Conservation (phyloP, 1,139 yeast species). For the Yamadazyma kanchanaburiensis region DNA sequence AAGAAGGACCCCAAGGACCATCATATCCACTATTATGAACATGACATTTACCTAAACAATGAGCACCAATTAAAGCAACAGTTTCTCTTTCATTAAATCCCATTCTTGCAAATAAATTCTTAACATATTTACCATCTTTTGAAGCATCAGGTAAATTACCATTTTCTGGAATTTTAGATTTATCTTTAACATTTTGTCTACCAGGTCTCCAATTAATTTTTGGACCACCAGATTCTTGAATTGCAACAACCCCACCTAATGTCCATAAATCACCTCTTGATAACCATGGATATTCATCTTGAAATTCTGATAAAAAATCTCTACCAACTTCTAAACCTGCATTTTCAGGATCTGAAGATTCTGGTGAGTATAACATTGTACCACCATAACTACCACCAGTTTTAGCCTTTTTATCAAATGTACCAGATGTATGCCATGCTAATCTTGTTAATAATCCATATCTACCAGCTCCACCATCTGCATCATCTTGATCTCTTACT, state of each 20-base stretch:
- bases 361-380: slow-evolving; percentile 71
- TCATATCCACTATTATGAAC: slow-evolving; percentile 66
- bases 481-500: slow-evolving; percentile 72
- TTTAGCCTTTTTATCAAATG: slow-evolving; percentile 54
- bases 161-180: slow-evolving; percentile 50
- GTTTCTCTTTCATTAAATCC: slow-evolving; percentile 81
- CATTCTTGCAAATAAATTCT: slow-evolving; percentile 63
- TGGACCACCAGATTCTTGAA: slow-evolving; percentile 88
- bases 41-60: slow-evolving; percentile 80
- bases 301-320: slow-evolving; percentile 61
- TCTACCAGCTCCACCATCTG: slow-evolving; percentile 68
- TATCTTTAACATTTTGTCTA: slow-evolving; percentile 33
- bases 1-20: slow-evolving; percentile 95
- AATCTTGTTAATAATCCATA: slow-evolving; percentile 62
- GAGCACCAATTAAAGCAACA: slow-evolving; percentile 87
- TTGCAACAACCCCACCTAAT: slow-evolving; percentile 78
- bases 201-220: slow-evolving; percentile 87
- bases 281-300: slow-evolving; percentile 66
- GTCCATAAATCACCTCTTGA: slow-evolving; percentile 89
- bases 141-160: slow-evolving; percentile 83
- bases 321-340: slow-evolving; percentile 68
- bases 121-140: slow-evolving; percentile 65
- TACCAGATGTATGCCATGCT: slow-evolving; percentile 78
- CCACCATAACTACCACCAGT: slow-evolving; percentile 84
- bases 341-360: slow-evolving; percentile 68